Conservation (phyloP, 768 basidiomycete genomes). For the Naganishia friedmannii region DNA sequence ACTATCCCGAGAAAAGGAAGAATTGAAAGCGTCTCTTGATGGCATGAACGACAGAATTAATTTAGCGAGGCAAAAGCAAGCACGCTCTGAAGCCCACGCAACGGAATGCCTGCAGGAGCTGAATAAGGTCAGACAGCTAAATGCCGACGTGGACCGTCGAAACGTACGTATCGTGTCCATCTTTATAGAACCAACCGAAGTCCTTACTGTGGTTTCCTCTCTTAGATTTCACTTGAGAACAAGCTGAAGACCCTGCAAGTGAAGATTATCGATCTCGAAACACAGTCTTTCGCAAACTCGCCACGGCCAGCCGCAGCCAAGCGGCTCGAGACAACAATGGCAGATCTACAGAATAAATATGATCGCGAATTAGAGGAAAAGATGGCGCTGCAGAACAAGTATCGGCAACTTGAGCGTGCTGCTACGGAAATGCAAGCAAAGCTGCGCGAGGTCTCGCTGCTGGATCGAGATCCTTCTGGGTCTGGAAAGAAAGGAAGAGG, state of each 20-base stretch:
- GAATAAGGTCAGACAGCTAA: slow-evolving; percentile 72
- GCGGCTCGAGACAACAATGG: slow-evolving; percentile 57
- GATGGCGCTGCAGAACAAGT: slow-evolving; percentile 60
- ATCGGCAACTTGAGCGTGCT: slow-evolving; percentile 56
- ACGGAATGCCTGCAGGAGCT: slow-evolving; percentile 73
- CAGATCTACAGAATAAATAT: slow-evolving; percentile 22
- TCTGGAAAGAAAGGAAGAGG: neutral
- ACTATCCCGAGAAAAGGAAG: slow-evolving; percentile 74
- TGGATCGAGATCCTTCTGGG: neutral
- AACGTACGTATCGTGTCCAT: slow-evolving; percentile 60
- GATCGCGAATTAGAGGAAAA: slow-evolving; percentile 68
- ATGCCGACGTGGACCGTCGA: slow-evolving; percentile 71
- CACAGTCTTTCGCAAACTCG: slow-evolving; percentile 67
- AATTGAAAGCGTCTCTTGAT: slow-evolving; percentile 71
- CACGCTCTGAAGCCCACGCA: slow-evolving; percentile 73
- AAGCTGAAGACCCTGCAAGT: slow-evolving; percentile 80
- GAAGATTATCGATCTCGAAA: slow-evolving; percentile 77
- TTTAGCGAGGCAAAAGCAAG: slow-evolving; percentile 72
- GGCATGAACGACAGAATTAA: slow-evolving; percentile 72
- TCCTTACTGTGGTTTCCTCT: slow-evolving; percentile 19
- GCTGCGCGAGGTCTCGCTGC: slow-evolving; percentile 54
- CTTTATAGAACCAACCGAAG: neutral
- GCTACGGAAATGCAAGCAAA: slow-evolving; percentile 50
- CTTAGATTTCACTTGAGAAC: slow-evolving; percentile 75
- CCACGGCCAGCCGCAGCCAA: slow-evolving; percentile 51